Evolutionary conservation across 1,284 basidiomycete genomes (phyloP), one percentile per base, ranked within the genome.

Genomic region (Microbotryum lychnidis-dioicae): DNA sequence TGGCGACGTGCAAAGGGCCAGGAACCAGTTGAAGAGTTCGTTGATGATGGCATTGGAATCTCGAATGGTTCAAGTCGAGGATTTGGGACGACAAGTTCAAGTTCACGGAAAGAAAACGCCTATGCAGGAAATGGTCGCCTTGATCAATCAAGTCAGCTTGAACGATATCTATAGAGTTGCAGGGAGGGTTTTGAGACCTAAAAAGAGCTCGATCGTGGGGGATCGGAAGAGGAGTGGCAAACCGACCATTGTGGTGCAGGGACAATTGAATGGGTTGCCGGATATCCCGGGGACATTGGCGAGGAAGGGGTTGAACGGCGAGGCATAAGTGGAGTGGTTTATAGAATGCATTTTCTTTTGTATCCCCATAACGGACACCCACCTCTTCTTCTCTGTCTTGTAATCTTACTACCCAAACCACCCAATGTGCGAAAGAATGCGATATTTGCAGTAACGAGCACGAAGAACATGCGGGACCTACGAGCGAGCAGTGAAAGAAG

Each of bases 11-110:
- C 79, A 77, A 58, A 81, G 94, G 56, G 94, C 94, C 46, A 93
- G 92, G 80, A 97, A 97, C 74, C 94, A 97, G 80, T 83, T 98
- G 64, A 93, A 93, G 78, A 88, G 86, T 51, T 89, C 86, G 63
- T 77, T 98, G 68, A 88, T 94, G 77, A 97, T 97, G 94, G 90
- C 91, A 6, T 78, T 97, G 50, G 94, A 98, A 79, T 92, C 89
- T 72, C 79, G 90, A 46, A 80, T 89, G 27, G 85, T 97, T 3
- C 90, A 91, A 72, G 90, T 93, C 1, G 91, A 94, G 75, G 91
- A 92, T 77, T 79, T 90, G 18, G 89, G 89, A n/a, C 73, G 76
- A 23, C 78, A 96, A 84, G 83, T 94, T 48, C 84, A 97, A 69
- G 88, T 94, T n/a, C 91, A 96, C 73, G 84, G 86, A 60, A 84